A percentile compares a stretch with the other conserved stretches of the same genome.
phyloP scores from a whole-genome alignment of 148 eudicot species.

The Bassia scoparia region DNA sequence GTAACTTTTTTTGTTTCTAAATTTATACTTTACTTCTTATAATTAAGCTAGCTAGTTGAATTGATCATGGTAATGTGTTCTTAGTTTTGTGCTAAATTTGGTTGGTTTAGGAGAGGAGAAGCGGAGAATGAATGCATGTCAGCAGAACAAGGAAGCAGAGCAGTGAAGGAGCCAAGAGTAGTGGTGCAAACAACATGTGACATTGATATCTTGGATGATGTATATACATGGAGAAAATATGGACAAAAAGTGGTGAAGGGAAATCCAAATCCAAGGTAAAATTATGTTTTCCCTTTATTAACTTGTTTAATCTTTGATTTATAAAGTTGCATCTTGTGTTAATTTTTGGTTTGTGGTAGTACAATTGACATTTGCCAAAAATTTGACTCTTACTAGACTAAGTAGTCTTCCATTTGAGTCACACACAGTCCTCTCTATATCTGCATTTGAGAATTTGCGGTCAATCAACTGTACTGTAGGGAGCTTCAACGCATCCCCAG shows the following conservation, averaged over 20 bases:
- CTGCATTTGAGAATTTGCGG: too few species aligned
- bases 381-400: too few species aligned
- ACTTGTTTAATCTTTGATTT: too few species aligned
- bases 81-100: not conserved
- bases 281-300: not conserved
- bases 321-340: not conserved
- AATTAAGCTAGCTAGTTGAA: not conserved
- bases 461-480: too few species aligned
- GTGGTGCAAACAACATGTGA: slow-evolving; percentile 80
- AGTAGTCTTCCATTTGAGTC: too few species aligned
- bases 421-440: too few species aligned
- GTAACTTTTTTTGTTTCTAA: slow-evolving; percentile 22
- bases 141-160: slow-evolving; percentile 48
- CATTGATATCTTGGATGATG: slow-evolving; percentile 82
- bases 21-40: not conserved
- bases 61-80: not conserved
- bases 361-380: not conserved
- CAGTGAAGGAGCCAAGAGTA: slow-evolving; percentile 77
- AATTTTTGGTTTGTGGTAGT: not conserved
- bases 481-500: too few species aligned
- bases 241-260: slow-evolving; percentile 84
- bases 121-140: slow-evolving; percentile 61
- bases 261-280: slow-evolving; percentile 77
- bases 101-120: slow-evolving; percentile 41
- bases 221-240: slow-evolving; percentile 82